These are phyloP conservation scores for Boletus sensibilis DNA, from an alignment of 768 basidiomycete species.

Conservation along the genomic window DNA sequence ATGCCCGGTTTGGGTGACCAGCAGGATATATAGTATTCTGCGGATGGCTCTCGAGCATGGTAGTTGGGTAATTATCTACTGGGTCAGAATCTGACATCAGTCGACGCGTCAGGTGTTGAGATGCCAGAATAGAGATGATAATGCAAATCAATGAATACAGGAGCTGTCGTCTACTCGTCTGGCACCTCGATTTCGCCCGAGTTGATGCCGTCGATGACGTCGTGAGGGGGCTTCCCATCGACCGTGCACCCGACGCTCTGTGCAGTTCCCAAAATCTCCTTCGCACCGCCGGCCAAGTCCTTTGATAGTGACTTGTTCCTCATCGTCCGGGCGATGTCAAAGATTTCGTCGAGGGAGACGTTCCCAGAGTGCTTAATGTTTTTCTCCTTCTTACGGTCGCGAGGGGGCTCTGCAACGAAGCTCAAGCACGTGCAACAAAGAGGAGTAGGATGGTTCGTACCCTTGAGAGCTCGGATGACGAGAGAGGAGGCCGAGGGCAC, in stretches of 20 bases:
- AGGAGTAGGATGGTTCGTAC: slow-evolving; percentile 43
- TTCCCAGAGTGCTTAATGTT: slow-evolving; percentile 99
- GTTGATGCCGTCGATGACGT: slow-evolving; percentile 86
- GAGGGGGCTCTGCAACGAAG: slow-evolving; percentile 77
- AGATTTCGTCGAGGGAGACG: slow-evolving; percentile 88
- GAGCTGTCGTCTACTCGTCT: slow-evolving; percentile 59
- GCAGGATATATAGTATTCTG: background rate
- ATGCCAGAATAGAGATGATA: slow-evolving; percentile 14
- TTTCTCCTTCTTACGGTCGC: slow-evolving; percentile 99
- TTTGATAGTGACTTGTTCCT: slow-evolving; percentile 91
- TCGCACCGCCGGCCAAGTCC: slow-evolving; percentile 82
- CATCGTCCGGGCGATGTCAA: slow-evolving; percentile 96
- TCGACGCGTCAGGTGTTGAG: background rate
- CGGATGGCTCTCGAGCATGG: background rate
- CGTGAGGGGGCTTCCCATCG: slow-evolving; percentile 90
- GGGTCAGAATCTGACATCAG: background rate
- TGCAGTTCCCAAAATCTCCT: slow-evolving; percentile 98
- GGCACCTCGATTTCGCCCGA: slow-evolving; percentile 84
- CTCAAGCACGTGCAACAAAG: background rate
- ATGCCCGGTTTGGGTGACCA: background rate
- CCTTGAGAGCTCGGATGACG: slow-evolving; percentile 97
- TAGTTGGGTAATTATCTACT: background rate
- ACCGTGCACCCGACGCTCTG: slow-evolving; percentile 97
- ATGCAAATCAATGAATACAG: slow-evolving; percentile 22
- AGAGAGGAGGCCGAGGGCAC: slow-evolving; percentile 97